Conservation (phyloP, 768 basidiomycete species). For the Tricholoma furcatifolium region DNA sequence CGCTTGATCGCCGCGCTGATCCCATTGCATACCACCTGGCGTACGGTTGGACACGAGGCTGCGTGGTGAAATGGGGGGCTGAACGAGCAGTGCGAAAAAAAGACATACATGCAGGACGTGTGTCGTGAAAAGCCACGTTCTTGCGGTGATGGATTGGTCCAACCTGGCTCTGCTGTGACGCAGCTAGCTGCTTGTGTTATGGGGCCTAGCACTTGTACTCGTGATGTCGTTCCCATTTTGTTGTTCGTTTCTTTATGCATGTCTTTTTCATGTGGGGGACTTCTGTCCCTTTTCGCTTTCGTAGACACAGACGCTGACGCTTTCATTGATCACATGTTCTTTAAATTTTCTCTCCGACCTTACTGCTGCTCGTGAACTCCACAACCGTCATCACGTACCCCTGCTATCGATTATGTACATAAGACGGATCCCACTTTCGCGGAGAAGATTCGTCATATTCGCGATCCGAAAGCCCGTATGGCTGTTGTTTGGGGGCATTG, state of each 20-base stretch:
- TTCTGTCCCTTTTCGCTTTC: slow-evolving; percentile 16
- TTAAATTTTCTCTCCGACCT: slow-evolving; percentile 17
- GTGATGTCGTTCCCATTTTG: slow-evolving; percentile 58
- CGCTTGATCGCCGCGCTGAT: slow-evolving; percentile 89
- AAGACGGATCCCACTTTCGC: slow-evolving; percentile 85
- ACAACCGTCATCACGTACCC: slow-evolving; percentile 17
- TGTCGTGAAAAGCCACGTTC: slow-evolving; percentile 30
- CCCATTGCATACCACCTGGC: slow-evolving; percentile 63
- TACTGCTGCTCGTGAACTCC: slow-evolving; percentile 21
- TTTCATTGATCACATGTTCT: slow-evolving; percentile 58
- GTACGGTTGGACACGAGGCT: slow-evolving; percentile 81
- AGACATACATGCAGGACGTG: slow-evolving; percentile 39
- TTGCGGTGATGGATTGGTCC: slow-evolving; percentile 45
- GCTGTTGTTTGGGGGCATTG: slow-evolving; percentile 81
- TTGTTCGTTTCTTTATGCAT: slow-evolving; percentile 32
- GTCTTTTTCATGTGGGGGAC: slow-evolving; percentile 21
- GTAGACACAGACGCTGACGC: slow-evolving; percentile 63
- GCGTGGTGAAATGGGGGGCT: slow-evolving; percentile 97
- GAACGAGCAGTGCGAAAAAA: slow-evolving; percentile 94
- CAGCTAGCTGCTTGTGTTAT: slow-evolving; percentile 54
- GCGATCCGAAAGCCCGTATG: slow-evolving; percentile 86
- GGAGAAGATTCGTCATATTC: slow-evolving; percentile 83
- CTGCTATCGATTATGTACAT: slow-evolving; percentile 28
- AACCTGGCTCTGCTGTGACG: slow-evolving; percentile 68
- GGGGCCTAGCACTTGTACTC: slow-evolving; percentile 63